These are phyloP conservation scores for Stylonectria norvegica DNA, from an alignment of 2,329 filamentous ascomycete genomes.

Conservation along the genomic window DNA sequence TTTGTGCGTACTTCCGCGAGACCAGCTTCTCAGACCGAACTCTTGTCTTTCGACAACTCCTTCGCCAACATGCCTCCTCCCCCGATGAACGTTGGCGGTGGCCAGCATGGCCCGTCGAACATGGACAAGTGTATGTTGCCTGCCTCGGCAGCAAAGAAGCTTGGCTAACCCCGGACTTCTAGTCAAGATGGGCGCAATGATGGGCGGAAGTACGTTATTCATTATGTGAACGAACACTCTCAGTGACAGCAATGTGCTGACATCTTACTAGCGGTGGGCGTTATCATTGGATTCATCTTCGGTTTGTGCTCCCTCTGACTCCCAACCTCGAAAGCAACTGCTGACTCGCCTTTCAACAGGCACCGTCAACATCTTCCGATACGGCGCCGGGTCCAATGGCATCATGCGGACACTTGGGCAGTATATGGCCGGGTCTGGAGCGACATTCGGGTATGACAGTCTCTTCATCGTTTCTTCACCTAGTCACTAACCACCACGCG, in stretches of 20 bases:
- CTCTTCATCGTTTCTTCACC: conserved; percentile 1
- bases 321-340: not conserved
- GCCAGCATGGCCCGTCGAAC: conserved; percentile 48
- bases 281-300: conserved; percentile 97
- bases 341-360: conserved; percentile 47
- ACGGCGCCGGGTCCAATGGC: conserved; percentile 87
- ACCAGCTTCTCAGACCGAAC: too few relatives aligned
- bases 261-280: conserved; percentile 69
- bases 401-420: conserved; percentile 93
- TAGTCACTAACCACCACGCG: conserved; percentile 16
- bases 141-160: conserved; percentile 5
- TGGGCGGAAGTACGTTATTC: conserved; percentile 83
- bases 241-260: conserved; percentile 28
- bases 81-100: conserved; percentile 36
- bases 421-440: conserved; percentile 93
- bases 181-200: conserved; percentile 93
- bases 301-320: conserved; percentile 52
- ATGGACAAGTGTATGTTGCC: conserved; percentile 51
- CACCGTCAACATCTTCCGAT: conserved; percentile 91
- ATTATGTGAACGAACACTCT: not conserved
- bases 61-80: conserved; percentile 39
- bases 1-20: conserved; percentile 2
- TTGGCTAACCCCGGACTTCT: conserved; percentile 16
- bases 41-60: not conserved
- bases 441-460: conserved; percentile 78